Percentiles rank a stretch among this genome's conserved stretches.
These are phyloP conservation scores for Prasinococcaceae sp. DNA, from an alignment of 139 green algal species.

Conservation along the genomic window DNA sequence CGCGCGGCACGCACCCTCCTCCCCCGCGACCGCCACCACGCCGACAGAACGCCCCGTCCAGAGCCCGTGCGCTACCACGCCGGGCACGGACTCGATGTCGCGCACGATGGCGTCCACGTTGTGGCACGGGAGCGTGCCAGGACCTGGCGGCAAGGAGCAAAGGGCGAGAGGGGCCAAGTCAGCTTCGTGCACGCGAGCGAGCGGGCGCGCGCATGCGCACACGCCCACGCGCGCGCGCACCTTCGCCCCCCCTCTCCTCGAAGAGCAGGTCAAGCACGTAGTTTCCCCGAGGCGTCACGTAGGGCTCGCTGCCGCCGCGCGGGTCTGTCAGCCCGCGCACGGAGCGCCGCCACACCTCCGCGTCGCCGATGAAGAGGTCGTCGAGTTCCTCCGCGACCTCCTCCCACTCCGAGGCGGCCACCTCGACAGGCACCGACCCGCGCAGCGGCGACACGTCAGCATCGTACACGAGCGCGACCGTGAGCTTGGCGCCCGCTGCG, in stretches of 20 bases:
- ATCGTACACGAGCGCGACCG: no score
- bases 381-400: slow-evolving; percentile 17
- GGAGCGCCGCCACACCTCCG: slow-evolving; percentile 10
- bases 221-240: neutral
- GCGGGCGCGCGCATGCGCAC: neutral
- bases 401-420: slow-evolving; percentile 3
- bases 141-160: no score
- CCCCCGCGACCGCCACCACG: no score
- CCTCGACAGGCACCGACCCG: slow-evolving; percentile 5
- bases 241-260: neutral
- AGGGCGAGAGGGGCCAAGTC: no score
- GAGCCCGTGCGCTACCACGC: slow-evolving; percentile 4
- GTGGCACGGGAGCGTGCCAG: no score
- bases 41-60: no score
- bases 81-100: neutral
- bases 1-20: no score
- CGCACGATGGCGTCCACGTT: no score
- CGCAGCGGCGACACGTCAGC: slow-evolving; percentile 3
- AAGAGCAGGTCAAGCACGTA: slow-evolving; percentile 8
- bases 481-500: no score
- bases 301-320: slow-evolving; percentile 4
- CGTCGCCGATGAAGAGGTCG: slow-evolving; percentile 18
- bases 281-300: slow-evolving; percentile 2
- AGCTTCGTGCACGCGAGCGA: neutral
- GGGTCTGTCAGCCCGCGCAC: neutral